These are phyloP conservation scores for Verticillium dahliae DNA, from an alignment of 2,329 filamentous ascomycete genomes.

Conservation along the genomic window DNA sequence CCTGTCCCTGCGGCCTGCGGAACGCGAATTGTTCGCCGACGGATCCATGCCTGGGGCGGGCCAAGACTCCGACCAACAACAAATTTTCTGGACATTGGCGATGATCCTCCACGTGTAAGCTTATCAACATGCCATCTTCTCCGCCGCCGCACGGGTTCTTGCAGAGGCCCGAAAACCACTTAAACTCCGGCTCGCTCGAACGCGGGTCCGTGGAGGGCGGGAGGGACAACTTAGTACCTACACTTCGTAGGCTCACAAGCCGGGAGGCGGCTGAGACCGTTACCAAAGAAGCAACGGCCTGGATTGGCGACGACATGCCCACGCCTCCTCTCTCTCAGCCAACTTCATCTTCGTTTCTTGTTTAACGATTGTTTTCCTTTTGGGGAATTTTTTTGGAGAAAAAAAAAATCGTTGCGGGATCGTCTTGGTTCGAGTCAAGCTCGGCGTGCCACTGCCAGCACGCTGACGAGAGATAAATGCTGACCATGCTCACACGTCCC, in stretches of 20 bases:
- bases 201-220: no score
- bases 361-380: no score
- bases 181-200: background rate
- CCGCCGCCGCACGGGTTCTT: background rate
- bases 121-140: background rate
- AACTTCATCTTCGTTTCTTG: no score
- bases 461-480: background rate
- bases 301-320: background rate
- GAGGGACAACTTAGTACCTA: no score
- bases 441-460: background rate
- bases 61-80: no score
- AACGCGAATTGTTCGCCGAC: no score
- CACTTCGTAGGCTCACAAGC: no score
- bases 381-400: no score
- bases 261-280: background rate
- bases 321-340: background rate
- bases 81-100: no score
- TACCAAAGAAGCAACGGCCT: background rate
- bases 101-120: background rate
- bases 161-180: background rate
- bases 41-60: no score
- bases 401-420: no score
- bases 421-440: no score
- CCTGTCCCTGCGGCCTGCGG: background rate
- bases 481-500: background rate